phyloP scores from a whole-genome alignment of 768 basidiomycete species.

The Boletus subparvulus region DNA sequence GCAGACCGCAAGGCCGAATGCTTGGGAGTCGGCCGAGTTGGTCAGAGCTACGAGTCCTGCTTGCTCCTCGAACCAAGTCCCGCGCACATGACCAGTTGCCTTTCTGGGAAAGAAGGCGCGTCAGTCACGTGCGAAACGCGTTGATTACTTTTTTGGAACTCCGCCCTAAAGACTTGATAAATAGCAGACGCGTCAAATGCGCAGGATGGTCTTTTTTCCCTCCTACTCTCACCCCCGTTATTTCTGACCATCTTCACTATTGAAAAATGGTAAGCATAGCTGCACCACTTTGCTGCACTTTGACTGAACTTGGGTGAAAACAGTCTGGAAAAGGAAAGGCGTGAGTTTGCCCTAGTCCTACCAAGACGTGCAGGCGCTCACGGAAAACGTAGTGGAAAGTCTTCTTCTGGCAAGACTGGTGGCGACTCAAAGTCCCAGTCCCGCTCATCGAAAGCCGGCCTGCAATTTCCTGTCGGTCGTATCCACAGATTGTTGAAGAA shows the following conservation, averaged over 20 bases:
- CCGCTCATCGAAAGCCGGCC: conserved; percentile 62
- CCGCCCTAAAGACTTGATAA: conserved; percentile 32
- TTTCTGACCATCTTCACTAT: conserved; percentile 2
- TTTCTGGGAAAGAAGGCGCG: conserved; percentile 24
- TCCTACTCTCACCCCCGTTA: conserved; percentile 21
- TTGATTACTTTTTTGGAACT: conserved; percentile 33
- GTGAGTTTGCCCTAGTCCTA: conserved; percentile 31
- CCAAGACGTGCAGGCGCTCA: not conserved
- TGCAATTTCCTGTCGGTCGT: conserved; percentile 81
- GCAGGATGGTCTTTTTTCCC: conserved; percentile 2
- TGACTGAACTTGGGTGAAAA: conserved; percentile 9
- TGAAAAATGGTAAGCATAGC: conserved; percentile 34
- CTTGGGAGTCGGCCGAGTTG: conserved; percentile 7
- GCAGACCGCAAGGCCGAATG: conserved; percentile 30
- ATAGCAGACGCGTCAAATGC: conserved; percentile 28
- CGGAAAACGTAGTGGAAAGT: conserved; percentile 41
- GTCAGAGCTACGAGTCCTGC: conserved; percentile 1
- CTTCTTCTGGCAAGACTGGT: conserved; percentile 46
- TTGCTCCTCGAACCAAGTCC: conserved; percentile 16
- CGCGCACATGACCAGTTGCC: conserved; percentile 19
- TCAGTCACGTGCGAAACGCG: conserved; percentile 36
- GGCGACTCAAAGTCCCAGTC: conserved; percentile 59
- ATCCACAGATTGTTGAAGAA: conserved; percentile 76
- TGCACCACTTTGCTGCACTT: not conserved
- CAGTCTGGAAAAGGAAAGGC: conserved; percentile 60